A percentile compares a stretch with the other conserved stretches of the same genome.
Conservation (phyloP, 2,329 filamentous ascomycete species). For the Pyrenophora tritici-repentis region DNA sequence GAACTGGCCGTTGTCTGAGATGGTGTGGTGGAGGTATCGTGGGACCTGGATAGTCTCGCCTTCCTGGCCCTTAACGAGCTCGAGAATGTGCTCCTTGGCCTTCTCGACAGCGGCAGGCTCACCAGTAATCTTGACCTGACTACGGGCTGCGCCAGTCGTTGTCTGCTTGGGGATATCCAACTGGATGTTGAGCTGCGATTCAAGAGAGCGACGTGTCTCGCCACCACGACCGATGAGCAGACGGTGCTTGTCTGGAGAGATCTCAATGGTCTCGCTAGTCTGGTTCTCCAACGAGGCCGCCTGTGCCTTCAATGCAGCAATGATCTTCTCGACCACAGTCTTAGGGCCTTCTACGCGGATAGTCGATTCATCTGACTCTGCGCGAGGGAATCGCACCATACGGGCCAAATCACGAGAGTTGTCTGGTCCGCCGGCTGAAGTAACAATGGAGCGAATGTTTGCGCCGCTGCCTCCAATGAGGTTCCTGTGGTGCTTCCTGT, state of each 20-base stretch:
- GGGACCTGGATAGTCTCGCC: constrained; percentile 88
- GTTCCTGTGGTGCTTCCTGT: constrained; percentile 88
- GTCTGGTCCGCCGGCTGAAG: constrained; percentile 85
- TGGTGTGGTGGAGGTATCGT: constrained; percentile 76
- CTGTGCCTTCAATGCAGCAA: constrained; percentile 78
- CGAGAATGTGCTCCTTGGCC: constrained; percentile 82
- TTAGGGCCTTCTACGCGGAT: constrained; percentile 89
- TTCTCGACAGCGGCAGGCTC: constrained; percentile 77
- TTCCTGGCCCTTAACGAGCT: constrained; percentile 81
- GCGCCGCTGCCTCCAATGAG: constrained; percentile 87
- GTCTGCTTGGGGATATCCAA: constrained; percentile 87
- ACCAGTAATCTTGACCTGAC: constrained; percentile 84
- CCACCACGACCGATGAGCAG: constrained; percentile 90
- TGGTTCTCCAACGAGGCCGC: constrained; percentile 85
- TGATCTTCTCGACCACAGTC: constrained; percentile 85
- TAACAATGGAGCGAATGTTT: constrained; percentile 83
- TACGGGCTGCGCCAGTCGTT: constrained; percentile 71
- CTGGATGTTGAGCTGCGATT: constrained; percentile 82
- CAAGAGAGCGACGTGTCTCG: constrained; percentile 81
- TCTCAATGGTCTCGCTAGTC: constrained; percentile 75
- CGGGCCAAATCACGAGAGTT: constrained; percentile 83
- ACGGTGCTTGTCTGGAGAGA: constrained; percentile 88
- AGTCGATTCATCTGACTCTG: constrained; percentile 77
- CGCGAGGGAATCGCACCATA: constrained; percentile 92
- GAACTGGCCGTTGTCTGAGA: constrained; percentile 88